Percentiles rank a stretch among this genome's conserved stretches.
Conservation (phyloP, 371 early-diverging fungal species). For the Mucor irregularis region DNA sequence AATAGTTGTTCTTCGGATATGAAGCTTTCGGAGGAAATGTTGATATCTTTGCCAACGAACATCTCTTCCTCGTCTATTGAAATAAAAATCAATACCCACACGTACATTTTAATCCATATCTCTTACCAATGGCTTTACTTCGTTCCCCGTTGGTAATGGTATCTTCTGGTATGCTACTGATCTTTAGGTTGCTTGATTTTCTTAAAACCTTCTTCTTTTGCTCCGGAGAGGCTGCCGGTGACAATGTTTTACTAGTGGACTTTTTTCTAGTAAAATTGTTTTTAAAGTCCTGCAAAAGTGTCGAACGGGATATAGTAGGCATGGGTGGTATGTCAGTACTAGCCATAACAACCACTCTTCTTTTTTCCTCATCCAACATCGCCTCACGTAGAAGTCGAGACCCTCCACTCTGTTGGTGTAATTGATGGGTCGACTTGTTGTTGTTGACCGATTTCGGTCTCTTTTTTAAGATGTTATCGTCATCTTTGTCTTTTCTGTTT, state of each 20-base stretch:
- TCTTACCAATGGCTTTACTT: neutral
- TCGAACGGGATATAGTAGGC: slow-evolving; percentile 18
- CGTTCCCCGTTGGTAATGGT: neutral
- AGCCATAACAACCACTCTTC: neutral
- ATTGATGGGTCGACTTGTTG: neutral
- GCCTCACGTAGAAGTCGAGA: slow-evolving; percentile 14
- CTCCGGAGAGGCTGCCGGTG: neutral
- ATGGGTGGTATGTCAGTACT: slow-evolving; percentile 13
- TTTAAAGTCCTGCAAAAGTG: slow-evolving; percentile 21
- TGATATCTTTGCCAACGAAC: slow-evolving; percentile 24
- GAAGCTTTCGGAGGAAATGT: slow-evolving; percentile 18
- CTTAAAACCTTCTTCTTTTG: slow-evolving; percentile 1
- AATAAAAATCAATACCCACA: neutral
- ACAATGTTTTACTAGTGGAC: neutral
- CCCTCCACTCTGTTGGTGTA: neutral
- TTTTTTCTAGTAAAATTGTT: slow-evolving; percentile 5
- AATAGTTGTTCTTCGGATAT: slow-evolving; percentile 18
- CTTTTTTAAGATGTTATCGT: neutral
- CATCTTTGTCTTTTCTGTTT: neutral
- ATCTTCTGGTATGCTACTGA: neutral
- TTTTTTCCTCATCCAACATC: slow-evolving; percentile 15
- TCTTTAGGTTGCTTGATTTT: slow-evolving; percentile 7
- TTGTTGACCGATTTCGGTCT: slow-evolving; percentile 20
- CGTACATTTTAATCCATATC: neutral
- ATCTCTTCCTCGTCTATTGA: slow-evolving; percentile 17